Base-by-base conservation (phyloP, 306 rosid genomes). In the Trifolium subterraneum region DNA sequence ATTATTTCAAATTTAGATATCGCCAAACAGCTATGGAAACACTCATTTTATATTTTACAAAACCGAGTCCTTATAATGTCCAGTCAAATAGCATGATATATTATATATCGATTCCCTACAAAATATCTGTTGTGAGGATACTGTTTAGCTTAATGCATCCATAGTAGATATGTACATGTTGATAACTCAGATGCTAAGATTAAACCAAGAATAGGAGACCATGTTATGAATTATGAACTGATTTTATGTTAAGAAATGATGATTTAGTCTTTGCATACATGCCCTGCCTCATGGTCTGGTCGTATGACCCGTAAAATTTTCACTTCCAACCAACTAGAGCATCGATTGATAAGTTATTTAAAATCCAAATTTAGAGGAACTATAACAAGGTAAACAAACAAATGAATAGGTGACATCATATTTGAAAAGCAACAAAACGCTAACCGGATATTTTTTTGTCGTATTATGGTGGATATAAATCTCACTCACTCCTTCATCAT, bases 1-100 rank as follows among this genome's bases (percentile, higher is more conserved):
- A 38, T 13, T 79, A 76, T 61, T 52, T 68, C 47, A 55, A 68
- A 84, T 67, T 67, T 69, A 19, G 71, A 69, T 20, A 55, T 79
- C 73, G 69, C 36, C 77, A 68, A 61, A 72, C 71, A 76, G 54
- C 70, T 62, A 79, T 22, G 13, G 16, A 60, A 52, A 52, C 41
- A 70, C 42, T 56, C 73, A 72, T 27, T 48, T 42, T 62, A 52
- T 38, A 16, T 64, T 73, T 76, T 14, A 63, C 47, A 35, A 25
- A 72, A 73, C 66, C 48, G 7, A 39, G 58, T 39, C 14, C 27
- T 35, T 68, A 18, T 31, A 41, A 59, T 33, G 71, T 62, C 42
- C 71, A 72, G 19, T 58, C 66, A 74, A 42, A 15, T n/a, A 56
- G 47, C 27, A 59, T 52, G 54, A 25, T 10, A 20, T 50, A 74